phyloP scores from a whole-genome alignment of 495 filamentous ascomycete species.

The Penicillium arizonense region DNA sequence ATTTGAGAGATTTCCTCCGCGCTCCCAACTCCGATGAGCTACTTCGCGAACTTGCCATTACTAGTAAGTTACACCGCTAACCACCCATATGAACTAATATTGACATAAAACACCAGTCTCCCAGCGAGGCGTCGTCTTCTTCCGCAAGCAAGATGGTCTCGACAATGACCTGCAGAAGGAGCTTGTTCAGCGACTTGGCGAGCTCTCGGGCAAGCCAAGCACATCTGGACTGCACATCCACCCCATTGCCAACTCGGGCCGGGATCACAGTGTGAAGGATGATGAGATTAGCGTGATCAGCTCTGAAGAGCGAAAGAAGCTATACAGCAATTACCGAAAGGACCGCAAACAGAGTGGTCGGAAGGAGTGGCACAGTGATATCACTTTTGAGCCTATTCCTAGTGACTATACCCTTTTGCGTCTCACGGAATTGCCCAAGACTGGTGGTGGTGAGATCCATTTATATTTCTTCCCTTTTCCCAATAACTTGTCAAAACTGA shows the following conservation, averaged over 20 bases:
- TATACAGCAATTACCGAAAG: conserved; percentile 42
- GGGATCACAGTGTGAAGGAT: conserved; percentile 60
- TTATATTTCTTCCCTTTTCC: not conserved
- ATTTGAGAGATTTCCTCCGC: conserved; percentile 57
- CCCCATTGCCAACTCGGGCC: conserved; percentile 60
- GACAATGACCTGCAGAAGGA: conserved; percentile 67
- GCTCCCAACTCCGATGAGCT: conserved; percentile 66
- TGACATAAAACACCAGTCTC: conserved; percentile 54
- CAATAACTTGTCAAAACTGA: not conserved
- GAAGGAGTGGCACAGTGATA: conserved; percentile 64
- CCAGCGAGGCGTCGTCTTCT: conserved; percentile 78
- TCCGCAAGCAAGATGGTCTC: conserved; percentile 68
- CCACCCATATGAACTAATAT: not conserved
- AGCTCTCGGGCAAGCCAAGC: conserved; percentile 61
- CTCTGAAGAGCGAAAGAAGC: conserved; percentile 53
- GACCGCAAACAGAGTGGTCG: conserved; percentile 24
- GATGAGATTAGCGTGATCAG: conserved; percentile 75
- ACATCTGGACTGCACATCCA: conserved; percentile 73
- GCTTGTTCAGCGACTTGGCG: conserved; percentile 62
- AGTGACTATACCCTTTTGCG: conserved; percentile 68
- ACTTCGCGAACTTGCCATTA: conserved; percentile 64
- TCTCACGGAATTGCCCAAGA: conserved; percentile 61
- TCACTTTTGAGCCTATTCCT: conserved; percentile 68
- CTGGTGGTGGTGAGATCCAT: conserved; percentile 58
- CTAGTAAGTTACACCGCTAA: conserved; percentile 38